These are phyloP conservation scores for Camellia sinensis DNA, from an alignment of 148 eudicot genomes.

Conservation along the genomic window DNA sequence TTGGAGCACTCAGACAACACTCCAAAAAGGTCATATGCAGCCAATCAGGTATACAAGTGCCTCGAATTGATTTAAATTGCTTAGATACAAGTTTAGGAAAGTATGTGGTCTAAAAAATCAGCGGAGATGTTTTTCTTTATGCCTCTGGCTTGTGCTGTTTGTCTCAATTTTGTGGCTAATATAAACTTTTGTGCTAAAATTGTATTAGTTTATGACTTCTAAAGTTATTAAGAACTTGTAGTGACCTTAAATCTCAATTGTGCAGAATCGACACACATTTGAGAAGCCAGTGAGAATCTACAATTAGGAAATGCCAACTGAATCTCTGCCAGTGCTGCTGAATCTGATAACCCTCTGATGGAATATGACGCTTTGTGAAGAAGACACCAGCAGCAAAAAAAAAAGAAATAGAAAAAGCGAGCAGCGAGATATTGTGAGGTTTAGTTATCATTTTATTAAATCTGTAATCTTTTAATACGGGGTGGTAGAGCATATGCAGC, in stretches of 20 bases:
- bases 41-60: constrained; percentile 68
- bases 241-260: not conserved
- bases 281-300: constrained; percentile 96
- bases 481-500: constrained; percentile 5
- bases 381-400: not conserved
- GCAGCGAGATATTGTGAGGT: not conserved
- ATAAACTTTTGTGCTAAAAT: not conserved
- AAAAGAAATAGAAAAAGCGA: not conserved
- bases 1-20: constrained; percentile 81
- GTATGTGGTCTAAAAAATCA: not conserved
- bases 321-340: not conserved
- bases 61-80: not conserved
- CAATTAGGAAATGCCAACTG: constrained; percentile 37
- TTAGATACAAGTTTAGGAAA: not conserved
- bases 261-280: constrained; percentile 85
- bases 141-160: not conserved
- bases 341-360: constrained; percentile 1
- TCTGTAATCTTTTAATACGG: constrained; percentile 6
- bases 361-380: not conserved
- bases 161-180: not conserved
- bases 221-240: not conserved
- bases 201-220: not conserved
- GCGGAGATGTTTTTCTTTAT: not conserved
- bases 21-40: constrained; percentile 74
- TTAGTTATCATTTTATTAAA: constrained; percentile 4